Evolutionary conservation across 768 basidiomycete species (phyloP).

Genomic region (Suillus plorans): DNA sequence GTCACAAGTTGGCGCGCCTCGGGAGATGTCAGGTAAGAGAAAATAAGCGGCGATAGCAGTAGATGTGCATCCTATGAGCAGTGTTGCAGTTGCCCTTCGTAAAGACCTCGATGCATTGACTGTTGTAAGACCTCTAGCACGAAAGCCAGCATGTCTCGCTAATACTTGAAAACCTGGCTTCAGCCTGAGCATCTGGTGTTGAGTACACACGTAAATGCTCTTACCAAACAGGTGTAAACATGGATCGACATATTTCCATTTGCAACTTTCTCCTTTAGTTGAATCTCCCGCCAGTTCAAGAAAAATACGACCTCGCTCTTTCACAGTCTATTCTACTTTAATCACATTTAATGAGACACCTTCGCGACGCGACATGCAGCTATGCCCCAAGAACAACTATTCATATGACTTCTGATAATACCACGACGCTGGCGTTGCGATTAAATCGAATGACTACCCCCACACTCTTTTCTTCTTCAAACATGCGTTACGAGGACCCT

Average conservation of each 20-base stretch:
- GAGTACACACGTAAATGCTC: slow-evolving; percentile 13
- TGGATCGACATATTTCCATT: neutral
- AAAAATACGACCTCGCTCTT: slow-evolving; percentile 8
- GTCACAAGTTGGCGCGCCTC: slow-evolving; percentile 41
- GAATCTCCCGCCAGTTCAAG: slow-evolving; percentile 10
- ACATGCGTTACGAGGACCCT: neutral
- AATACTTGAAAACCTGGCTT: neutral
- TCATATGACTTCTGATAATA: slow-evolving; percentile 11
- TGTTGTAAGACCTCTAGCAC: neutral
- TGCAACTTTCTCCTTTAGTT: neutral
- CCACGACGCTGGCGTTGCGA: slow-evolving; percentile 34
- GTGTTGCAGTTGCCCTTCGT: neutral
- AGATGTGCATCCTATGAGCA: slow-evolving; percentile 36
- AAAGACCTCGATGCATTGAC: neutral
- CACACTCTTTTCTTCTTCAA: slow-evolving; percentile 31
- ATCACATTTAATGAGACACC: slow-evolving; percentile 23
- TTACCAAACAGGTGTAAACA: slow-evolving; percentile 27
- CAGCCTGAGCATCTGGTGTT: slow-evolving; percentile 8
- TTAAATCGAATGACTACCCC: slow-evolving; percentile 15
- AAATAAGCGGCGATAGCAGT: slow-evolving; percentile 49
- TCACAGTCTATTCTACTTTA: slow-evolving; percentile 9
- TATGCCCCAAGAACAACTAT: slow-evolving; percentile 13
- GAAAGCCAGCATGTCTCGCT: neutral
- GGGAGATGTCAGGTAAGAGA: slow-evolving; percentile 49
- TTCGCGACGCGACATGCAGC: slow-evolving; percentile 22